phyloP scores from a whole-genome alignment of 2,329 filamentous ascomycete species.

The Colletotrichum sp. region DNA sequence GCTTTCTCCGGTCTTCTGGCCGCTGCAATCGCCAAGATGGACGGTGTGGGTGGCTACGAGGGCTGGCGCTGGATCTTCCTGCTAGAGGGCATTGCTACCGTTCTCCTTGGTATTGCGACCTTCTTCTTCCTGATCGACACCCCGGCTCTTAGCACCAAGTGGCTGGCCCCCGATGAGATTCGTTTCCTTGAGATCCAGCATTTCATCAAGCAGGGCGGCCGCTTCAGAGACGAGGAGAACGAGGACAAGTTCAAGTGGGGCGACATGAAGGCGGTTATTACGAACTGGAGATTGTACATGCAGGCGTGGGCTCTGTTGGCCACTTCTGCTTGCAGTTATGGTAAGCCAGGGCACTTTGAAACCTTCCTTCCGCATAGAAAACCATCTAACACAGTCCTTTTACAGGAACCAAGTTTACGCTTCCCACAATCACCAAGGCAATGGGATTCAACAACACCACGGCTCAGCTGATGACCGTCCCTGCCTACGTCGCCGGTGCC shows the following conservation, averaged over 20 bases:
- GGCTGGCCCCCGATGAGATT: slow-evolving; percentile 41
- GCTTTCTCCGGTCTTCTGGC: slow-evolving; percentile 69
- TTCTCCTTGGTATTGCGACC: slow-evolving; percentile 47
- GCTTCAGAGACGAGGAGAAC: slow-evolving; percentile 22
- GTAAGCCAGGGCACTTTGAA: neutral
- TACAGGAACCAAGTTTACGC: slow-evolving; percentile 29
- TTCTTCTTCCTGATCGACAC: slow-evolving; percentile 48
- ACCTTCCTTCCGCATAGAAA: neutral
- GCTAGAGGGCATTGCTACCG: slow-evolving; percentile 34
- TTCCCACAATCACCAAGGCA: slow-evolving; percentile 24
- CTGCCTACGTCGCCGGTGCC: slow-evolving; percentile 66
- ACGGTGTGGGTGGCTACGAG: slow-evolving; percentile 48
- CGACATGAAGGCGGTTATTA: slow-evolving; percentile 30
- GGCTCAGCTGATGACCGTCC: slow-evolving; percentile 59
- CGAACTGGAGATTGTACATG: slow-evolving; percentile 34
- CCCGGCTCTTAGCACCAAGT: slow-evolving; percentile 35
- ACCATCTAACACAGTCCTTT: neutral
- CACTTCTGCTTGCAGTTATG: slow-evolving; percentile 25
- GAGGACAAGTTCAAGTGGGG: slow-evolving; percentile 25
- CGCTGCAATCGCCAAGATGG: slow-evolving; percentile 63
- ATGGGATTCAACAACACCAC: slow-evolving; percentile 25
- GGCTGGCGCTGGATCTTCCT: slow-evolving; percentile 63
- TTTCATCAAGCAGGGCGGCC: slow-evolving; percentile 37
- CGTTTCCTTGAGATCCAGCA: slow-evolving; percentile 31
- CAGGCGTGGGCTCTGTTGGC: slow-evolving; percentile 32